These are phyloP conservation scores for Climacium dendroides DNA, from an alignment of 225 moss, liverwort and hornwort genomes.

Conservation along the genomic window DNA sequence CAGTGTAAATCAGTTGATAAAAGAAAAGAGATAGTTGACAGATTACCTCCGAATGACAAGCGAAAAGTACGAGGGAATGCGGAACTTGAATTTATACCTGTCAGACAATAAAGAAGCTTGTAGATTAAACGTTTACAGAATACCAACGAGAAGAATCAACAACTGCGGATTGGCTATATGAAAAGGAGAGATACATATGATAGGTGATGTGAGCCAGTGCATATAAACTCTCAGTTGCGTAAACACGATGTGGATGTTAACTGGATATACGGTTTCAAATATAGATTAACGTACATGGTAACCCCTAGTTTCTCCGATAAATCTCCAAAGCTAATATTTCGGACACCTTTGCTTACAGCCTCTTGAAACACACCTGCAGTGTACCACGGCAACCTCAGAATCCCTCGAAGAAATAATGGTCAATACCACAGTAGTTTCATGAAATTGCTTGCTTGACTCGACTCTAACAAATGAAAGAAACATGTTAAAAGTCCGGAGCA, in stretches of 20 bases:
- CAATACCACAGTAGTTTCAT: neutral
- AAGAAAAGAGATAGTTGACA: neutral
- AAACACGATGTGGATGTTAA: neutral
- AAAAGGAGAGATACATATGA: neutral
- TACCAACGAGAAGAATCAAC: neutral
- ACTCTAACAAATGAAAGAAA: neutral
- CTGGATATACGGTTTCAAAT: neutral
- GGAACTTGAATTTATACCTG: conserved; percentile 92
- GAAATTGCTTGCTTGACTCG: neutral
- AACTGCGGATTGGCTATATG: neutral
- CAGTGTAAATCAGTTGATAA: neutral
- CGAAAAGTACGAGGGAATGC: conserved; percentile 84
- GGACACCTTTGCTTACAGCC: conserved; percentile 86
- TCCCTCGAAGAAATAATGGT: neutral
- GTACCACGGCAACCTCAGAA: neutral
- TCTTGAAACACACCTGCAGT: conserved; percentile 80
- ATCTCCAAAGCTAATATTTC: conserved; percentile 94
- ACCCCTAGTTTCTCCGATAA: conserved; percentile 79
- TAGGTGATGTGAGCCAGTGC: neutral
- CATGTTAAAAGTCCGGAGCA: neutral
- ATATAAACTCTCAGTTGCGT: neutral
- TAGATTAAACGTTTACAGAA: neutral
- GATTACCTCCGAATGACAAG: conserved; percentile 94
- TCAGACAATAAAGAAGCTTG: neutral
- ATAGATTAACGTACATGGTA: conserved; percentile 50